Evolutionary conservation across 345 rosid species (phyloP).

Genomic region (Salix koriyanagi): DNA sequence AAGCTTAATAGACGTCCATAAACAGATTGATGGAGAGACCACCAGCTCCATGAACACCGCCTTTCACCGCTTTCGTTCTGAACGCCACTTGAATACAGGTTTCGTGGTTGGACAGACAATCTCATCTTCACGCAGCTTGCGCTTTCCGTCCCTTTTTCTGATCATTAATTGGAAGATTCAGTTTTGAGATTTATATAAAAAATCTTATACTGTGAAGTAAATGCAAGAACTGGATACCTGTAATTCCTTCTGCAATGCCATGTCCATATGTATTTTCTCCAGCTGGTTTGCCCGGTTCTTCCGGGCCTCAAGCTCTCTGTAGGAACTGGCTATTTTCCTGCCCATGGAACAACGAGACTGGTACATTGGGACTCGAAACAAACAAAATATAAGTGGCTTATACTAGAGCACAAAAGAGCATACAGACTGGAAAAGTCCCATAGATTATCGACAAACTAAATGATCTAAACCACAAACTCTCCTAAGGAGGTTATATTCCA

Average conservation of each 20-base stretch:
- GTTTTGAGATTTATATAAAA: slow-evolving; percentile 5
- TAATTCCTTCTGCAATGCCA: slow-evolving; percentile 74
- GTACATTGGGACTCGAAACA: neutral
- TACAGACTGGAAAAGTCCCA: neutral
- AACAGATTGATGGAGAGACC: neutral
- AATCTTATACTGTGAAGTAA: neutral
- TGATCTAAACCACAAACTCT: neutral
- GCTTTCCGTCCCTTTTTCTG: slow-evolving; percentile 79
- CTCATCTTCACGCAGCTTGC: slow-evolving; percentile 76
- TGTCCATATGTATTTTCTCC: slow-evolving; percentile 67
- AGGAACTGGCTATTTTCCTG: slow-evolving; percentile 62
- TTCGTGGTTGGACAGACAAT: slow-evolving; percentile 51
- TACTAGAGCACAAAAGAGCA: neutral
- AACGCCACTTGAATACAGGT: slow-evolving; percentile 70
- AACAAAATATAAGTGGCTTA: neutral
- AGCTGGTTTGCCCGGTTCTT: slow-evolving; percentile 55
- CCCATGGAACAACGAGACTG: neutral
- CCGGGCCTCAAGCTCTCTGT: slow-evolving; percentile 74
- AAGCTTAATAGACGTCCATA: neutral
- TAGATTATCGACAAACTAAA: neutral
- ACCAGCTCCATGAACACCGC: neutral
- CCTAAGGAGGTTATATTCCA: neutral
- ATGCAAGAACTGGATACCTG: slow-evolving; percentile 42
- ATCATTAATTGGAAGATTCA: neutral
- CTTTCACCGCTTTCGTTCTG: slow-evolving; percentile 71